A percentile compares a stretch with the other conserved stretches of the same genome.
phyloP scores from a whole-genome alignment of 2,329 filamentous ascomycete genomes.

The Phialemoniopsis sp. region DNA sequence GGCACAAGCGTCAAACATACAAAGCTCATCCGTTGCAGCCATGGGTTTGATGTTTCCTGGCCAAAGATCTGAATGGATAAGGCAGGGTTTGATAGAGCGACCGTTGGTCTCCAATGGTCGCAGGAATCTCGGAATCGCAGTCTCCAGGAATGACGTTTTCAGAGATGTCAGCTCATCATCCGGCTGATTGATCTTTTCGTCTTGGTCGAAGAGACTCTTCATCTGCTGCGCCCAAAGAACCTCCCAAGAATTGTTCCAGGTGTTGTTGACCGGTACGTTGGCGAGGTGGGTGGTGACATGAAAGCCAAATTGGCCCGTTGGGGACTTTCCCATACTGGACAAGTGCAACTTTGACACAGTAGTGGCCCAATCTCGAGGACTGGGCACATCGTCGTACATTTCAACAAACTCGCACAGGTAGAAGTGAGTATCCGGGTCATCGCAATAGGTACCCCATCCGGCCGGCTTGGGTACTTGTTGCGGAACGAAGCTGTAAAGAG shows the following conservation, averaged over 20 bases:
- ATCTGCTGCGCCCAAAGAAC: conserved; percentile 26
- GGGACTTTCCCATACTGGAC: conserved; percentile 4
- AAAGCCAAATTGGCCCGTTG: conserved; percentile 29
- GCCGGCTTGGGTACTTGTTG: too few relatives aligned
- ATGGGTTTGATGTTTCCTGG: conserved; percentile 27
- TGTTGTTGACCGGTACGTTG: conserved; percentile 19
- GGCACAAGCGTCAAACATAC: conserved; percentile 34
- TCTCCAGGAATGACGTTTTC: conserved; percentile 18
- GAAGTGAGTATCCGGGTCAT: conserved; percentile 22
- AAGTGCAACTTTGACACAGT: conserved; percentile 13
- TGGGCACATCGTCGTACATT: conserved; percentile 3
- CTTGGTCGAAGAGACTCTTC: conserved; percentile 13
- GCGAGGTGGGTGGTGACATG: conserved; percentile 25
- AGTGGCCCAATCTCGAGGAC: conserved; percentile 7
- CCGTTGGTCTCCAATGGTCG: conserved; percentile 34
- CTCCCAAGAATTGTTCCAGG: conserved; percentile 32
- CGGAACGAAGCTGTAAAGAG: too few relatives aligned
- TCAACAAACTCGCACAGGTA: conserved; percentile 11
- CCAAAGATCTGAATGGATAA: conserved; percentile 42
- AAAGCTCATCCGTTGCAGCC: conserved; percentile 19
- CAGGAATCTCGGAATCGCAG: conserved; percentile 40
- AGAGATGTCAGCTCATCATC: too few relatives aligned
- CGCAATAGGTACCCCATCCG: too few relatives aligned
- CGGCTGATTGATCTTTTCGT: too few relatives aligned
- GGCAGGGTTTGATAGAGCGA: conserved; percentile 30